These are phyloP conservation scores for Anthoceros angustus DNA, from an alignment of 225 moss, liverwort and hornwort genomes.

Conservation along the genomic window DNA sequence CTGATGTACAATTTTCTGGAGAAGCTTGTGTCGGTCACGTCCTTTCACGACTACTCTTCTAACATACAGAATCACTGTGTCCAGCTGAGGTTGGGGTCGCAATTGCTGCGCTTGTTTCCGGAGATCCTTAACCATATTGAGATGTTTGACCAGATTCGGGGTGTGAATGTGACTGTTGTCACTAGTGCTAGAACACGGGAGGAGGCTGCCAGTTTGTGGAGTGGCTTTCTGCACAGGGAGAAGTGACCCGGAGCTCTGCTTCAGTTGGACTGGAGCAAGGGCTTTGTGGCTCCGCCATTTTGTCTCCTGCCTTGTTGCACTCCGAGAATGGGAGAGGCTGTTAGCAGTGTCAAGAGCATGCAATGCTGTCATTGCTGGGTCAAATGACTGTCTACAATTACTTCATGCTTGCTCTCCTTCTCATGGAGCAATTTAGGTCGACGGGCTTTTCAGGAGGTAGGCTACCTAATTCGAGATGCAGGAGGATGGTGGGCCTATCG, in stretches of 20 bases:
- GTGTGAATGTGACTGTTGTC: background rate
- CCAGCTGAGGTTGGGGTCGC: background rate
- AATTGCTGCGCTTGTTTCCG: background rate
- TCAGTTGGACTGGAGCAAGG: too few species aligned
- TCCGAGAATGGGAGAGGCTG: too few species aligned
- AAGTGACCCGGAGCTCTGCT: background rate
- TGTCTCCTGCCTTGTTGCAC: too few species aligned
- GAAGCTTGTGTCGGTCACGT: background rate
- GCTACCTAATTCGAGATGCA: too few species aligned
- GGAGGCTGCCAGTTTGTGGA: conserved; percentile 4
- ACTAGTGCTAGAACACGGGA: background rate
- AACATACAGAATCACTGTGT: background rate
- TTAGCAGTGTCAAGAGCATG: too few species aligned
- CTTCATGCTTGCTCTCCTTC: too few species aligned
- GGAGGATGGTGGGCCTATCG: too few species aligned
- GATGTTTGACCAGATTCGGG: background rate
- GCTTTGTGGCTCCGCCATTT: too few species aligned
- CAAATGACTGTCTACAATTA: too few species aligned
- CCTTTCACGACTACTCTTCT: background rate
- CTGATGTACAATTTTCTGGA: conserved; percentile 3
- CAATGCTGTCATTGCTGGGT: too few species aligned
- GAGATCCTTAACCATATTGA: background rate
- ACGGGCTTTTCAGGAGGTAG: too few species aligned
- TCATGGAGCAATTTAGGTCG: too few species aligned
- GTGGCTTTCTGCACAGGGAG: conserved; percentile 6